Base-by-base conservation (phyloP, 176 grass and related monocot genomes). In the Lolium rigidum region DNA sequence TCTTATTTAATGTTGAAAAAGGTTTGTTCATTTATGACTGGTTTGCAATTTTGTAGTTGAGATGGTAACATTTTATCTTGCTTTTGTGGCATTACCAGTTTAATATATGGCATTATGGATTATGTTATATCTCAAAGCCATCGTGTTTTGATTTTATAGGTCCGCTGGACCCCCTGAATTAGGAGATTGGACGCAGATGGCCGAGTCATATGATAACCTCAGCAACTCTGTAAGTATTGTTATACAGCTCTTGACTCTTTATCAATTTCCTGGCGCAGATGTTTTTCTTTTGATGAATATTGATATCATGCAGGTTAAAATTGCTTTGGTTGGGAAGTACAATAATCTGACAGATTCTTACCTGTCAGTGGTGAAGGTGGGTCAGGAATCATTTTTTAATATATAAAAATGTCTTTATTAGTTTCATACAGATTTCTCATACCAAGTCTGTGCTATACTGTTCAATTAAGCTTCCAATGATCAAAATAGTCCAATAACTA, bases 321-420 rank as follows among this genome's bases (percentile, higher is more conserved):
- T 98, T 90, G 97, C 97, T 85, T 86, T 98, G 90, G 97, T 98
- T 83, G 97, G 97, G 79, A 98, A 98, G 84, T 98, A 98, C 86
- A 98, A 92, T 76, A 82, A 91, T 75, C 73, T 98, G 88, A 91
- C 94, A 72, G 97, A 98, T 86, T 95, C 97, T 43, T 98, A 98
- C 80, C 83, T 98, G 62, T 98, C 97, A 22, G 97, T 98, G 77
- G 91, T 95, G 55, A 98, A 98, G 94, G 97, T 94, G 18, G 18
- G 78, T 70, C 59, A 39, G 17, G 17, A 80, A 43, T 81, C 18
- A 69, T 57, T 25, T 48, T 44, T 16, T 20, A 38, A 43, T 68
- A 28, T 70, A 61, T 22, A 46, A 10, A 69, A 75, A 20, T 5
- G n/a, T 59, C 21, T 68, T 8, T 38, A n/a, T 10, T 84, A 25